Base-by-base conservation (phyloP, 2,329 filamentous ascomycete genomes). In the Ophiostoma sp. region DNA sequence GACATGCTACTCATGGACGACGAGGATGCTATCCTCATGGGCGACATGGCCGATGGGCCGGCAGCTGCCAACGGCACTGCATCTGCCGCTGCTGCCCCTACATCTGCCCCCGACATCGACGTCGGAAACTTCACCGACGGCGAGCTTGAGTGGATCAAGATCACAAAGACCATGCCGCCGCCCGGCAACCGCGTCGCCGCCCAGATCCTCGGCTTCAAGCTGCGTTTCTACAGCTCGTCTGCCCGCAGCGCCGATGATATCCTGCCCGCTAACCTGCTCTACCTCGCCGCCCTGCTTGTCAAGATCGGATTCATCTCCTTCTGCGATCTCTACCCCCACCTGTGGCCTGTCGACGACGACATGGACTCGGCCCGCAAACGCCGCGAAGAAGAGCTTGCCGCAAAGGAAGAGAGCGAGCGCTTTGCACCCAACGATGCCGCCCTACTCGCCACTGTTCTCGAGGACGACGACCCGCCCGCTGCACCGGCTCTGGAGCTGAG, bases 231-330 rank as follows among this genome's bases (percentile, higher is more conserved):
- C 77, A 91, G 92, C 57, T 96, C 93, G 0, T 83, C 89, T 36
- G 89, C 90, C 48, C 87, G 94, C 52, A 69, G 67, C 70, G 88
- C 92, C 72, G 85, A 89, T 69, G 95, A 98, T 76, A 84, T 89
- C 2, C 84, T 98, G 1, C 95, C 95, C 0, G 92, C 95, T 54
- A 99, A 99, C 75, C 84, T 99, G 3, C 92, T 98, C 39, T 96
- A 95, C 74, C 86, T 99, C 23, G 90, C 94, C 0, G 94, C 95
- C 1, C 85, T 98, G 44, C 86, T 99, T 39, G 94, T 99, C 80
- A 99, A 99, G 80, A 92, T 97, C 74, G 96, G 95, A 1, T 99
- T 99, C 78, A 92, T 99, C 72, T 97, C 95, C 1, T 82, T 99
- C 7, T 86, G 88, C 68, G 95, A 99, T 77, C 83, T 99, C 1